phyloP scores from a whole-genome alignment of 1,284 basidiomycete species.

The Austroboletus novae-zelandiae region DNA sequence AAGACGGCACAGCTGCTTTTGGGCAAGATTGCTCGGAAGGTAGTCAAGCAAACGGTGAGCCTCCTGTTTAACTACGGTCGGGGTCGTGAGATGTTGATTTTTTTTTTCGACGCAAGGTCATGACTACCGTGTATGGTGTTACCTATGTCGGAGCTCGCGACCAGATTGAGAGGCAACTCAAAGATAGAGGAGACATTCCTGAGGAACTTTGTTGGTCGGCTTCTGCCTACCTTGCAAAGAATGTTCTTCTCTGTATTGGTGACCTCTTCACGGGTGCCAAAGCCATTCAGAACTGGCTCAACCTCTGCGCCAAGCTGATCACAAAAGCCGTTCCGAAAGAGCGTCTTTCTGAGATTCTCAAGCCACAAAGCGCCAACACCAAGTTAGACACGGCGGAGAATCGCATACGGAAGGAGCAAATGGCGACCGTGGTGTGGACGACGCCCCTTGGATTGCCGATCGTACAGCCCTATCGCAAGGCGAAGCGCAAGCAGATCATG shows the following conservation, averaged over 20 bases:
- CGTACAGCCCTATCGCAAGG: slow-evolving; percentile 94
- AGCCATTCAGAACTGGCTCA: slow-evolving; percentile 91
- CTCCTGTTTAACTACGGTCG: not conserved
- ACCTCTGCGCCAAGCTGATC: slow-evolving; percentile 79
- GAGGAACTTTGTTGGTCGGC: slow-evolving; percentile 72
- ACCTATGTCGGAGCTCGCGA: slow-evolving; percentile 95
- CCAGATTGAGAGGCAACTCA: slow-evolving; percentile 91
- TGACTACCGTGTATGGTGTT: slow-evolving; percentile 99
- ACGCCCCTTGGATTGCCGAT: slow-evolving; percentile 93
- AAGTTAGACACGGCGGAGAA: slow-evolving; percentile 25
- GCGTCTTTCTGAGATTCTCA: slow-evolving; percentile 57
- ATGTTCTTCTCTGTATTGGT: slow-evolving; percentile 84
- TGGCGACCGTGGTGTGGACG: slow-evolving; percentile 97
- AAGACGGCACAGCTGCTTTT: slow-evolving; percentile 63
- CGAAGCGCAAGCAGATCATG: slow-evolving; percentile 78
- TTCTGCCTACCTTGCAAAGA: slow-evolving; percentile 81
- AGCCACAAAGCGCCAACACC: slow-evolving; percentile 13
- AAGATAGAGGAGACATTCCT: slow-evolving; percentile 73
- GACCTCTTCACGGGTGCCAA: slow-evolving; percentile 92
- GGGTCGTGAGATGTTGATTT: slow-evolving; percentile 3
- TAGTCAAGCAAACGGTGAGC: slow-evolving; percentile 94
- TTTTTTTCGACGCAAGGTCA: slow-evolving; percentile 54
- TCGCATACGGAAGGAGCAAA: slow-evolving; percentile 79
- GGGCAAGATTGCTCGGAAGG: slow-evolving; percentile 88
- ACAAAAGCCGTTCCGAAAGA: slow-evolving; percentile 83